Evolutionary conservation across 495 filamentous ascomycete genomes (phyloP).

Genomic region (Tuber microsphaerosporum): DNA sequence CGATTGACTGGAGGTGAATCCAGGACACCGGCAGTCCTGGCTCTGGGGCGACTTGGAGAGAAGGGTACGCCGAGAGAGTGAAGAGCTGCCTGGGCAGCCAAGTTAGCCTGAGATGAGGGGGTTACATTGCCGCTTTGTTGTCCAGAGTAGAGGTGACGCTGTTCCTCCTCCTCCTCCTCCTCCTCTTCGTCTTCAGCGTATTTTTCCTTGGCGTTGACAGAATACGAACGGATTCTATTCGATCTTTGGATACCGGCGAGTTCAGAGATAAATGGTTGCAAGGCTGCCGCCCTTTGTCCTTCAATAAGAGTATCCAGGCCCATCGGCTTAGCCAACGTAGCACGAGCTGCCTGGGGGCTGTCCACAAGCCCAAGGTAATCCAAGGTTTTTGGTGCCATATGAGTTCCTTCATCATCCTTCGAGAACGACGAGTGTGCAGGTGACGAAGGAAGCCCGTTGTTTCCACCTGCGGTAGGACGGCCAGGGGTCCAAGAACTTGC

Average conservation of each 20-base stretch:
- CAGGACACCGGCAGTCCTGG: conserved; percentile 80
- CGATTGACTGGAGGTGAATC: conserved; percentile 71
- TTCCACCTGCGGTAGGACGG: conserved; percentile 55
- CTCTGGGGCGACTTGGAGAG: conserved; percentile 70
- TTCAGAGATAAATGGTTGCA: conserved; percentile 70
- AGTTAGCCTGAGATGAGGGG: conserved; percentile 56
- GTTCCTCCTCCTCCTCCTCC: conserved; percentile 77
- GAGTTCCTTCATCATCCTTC: conserved; percentile 75
- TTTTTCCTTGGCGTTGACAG: conserved; percentile 96
- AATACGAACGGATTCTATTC: conserved; percentile 90
- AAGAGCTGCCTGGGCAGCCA: conserved; percentile 77
- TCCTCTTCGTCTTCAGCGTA: conserved; percentile 91
- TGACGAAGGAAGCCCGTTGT: conserved; percentile 83
- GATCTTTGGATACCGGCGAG: conserved; percentile 67
- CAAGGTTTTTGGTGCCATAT: conserved; percentile 79
- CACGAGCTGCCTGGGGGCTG: conserved; percentile 74
- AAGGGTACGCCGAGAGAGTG: conserved; percentile 92
- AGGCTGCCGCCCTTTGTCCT: conserved; percentile 47
- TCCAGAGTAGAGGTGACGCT: conserved; percentile 52
- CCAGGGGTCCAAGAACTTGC: conserved; percentile 80
- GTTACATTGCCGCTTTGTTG: conserved; percentile 45
- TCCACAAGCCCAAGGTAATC: conserved; percentile 94
- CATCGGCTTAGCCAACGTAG: conserved; percentile 58
- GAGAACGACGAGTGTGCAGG: conserved; percentile 86
- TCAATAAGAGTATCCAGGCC: conserved; percentile 52